Evolutionary conservation across 2,329 filamentous ascomycete species (phyloP).

Genomic region (Chaetomium olivaceum): DNA sequence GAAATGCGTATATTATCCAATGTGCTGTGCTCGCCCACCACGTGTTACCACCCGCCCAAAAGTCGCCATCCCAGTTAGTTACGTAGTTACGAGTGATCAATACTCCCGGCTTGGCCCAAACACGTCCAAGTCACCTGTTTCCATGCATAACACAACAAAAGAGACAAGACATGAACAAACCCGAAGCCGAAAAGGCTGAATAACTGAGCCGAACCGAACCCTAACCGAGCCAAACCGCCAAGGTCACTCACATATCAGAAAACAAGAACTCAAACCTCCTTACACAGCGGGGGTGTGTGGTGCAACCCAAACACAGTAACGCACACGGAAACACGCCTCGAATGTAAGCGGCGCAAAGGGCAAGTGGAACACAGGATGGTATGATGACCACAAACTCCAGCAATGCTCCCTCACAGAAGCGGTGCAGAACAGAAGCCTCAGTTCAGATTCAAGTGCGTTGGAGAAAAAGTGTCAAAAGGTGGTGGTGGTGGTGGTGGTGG

Average conservation of each 20-base stretch:
- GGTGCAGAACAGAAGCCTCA: neutral
- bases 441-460: neutral
- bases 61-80: neutral
- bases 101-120: neutral
- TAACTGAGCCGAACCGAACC: neutral
- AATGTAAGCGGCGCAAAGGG: neutral
- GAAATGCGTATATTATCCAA: slow-evolving; percentile 17
- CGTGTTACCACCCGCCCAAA: neutral
- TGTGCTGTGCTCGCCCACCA: slow-evolving; percentile 10
- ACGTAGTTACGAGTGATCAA: slow-evolving; percentile 6
- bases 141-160: slow-evolving; percentile 13
- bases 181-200: neutral
- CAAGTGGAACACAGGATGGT: neutral
- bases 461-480: neutral
- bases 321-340: neutral
- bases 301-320: neutral
- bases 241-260: neutral
- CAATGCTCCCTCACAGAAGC: neutral
- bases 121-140: slow-evolving; percentile 5
- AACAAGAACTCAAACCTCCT: neutral
- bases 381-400: neutral
- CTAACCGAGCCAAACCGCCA: neutral
- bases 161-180: slow-evolving; percentile 4
- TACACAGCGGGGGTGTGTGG: neutral
- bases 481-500: neutral